Evolutionary conservation across 2,329 filamentous ascomycete species (phyloP), one percentile per base, ranked within the genome.

Genomic region (Chaetomium sp.): DNA sequence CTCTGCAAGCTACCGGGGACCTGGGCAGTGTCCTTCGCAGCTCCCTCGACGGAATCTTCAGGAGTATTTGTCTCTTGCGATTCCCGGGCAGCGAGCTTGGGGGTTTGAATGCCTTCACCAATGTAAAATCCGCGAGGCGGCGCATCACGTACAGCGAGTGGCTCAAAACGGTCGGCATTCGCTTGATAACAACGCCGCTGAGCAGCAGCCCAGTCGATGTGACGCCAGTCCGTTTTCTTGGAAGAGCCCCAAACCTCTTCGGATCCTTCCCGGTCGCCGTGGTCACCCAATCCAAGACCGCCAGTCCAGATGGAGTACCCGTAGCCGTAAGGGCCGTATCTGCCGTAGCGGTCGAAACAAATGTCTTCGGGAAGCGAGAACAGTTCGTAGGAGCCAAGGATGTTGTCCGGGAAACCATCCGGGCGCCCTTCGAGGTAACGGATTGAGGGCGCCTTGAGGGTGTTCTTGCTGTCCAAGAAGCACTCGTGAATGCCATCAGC

Each of bases 271-370:
- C 79, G 84, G 60, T 96, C 88, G 27, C 90, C 90, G 64, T 91
- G 85, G 70, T 95, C 81, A 9, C 89, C 91, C n/a, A 88, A 85
- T 4, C 92, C 91, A 33, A 87, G 84, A 1, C 92, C 92, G 10
- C 92, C 92, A 61, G 80, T 84, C 56, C 84, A 84, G 37, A 80
- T 76, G 36, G 87, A 89, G 69, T 97, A 97, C 7, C 92, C 92
- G 59, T 90, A 82, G 0, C 92, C 92, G 64, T 99, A 99, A 0
- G 92, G 88, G 0, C 89, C 91, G 35, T 94, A 82, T 60, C 91
- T 82, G 3, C 92, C 92, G 68, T 89, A 95, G 1, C 94, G 81
- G 63, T 99, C 94, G 67, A 96, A 96, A 73, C 94, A 99, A 47
- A 96, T 82, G 65, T 95, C 87, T 62, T 95, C 83, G 14, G 87